phyloP scores from a whole-genome alignment of 106 monocot species.

The Ottelia alismoides region DNA sequence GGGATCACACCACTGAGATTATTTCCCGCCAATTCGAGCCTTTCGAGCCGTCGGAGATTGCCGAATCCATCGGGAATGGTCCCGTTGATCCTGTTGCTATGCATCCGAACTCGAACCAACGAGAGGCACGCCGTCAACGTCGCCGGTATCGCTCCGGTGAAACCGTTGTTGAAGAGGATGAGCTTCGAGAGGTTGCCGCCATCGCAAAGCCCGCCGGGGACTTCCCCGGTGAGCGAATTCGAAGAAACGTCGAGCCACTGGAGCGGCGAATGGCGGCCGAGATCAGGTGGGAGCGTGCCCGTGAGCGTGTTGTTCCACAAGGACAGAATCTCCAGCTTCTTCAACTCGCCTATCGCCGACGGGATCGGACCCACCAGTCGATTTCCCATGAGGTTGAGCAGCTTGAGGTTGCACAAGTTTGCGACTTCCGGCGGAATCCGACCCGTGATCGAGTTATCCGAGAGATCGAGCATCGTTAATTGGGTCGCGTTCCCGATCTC shows the following conservation, averaged over 20 bases:
- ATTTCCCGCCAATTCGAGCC: slow-evolving; percentile 47
- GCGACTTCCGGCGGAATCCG: slow-evolving; percentile 17
- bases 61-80: slow-evolving; percentile 39
- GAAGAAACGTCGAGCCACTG: slow-evolving; percentile 33
- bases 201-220: slow-evolving; percentile 37
- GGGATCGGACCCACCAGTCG: slow-evolving; percentile 21
- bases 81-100: slow-evolving; percentile 44
- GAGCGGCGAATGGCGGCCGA: slow-evolving; percentile 21
- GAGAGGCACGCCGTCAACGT: slow-evolving; percentile 24
- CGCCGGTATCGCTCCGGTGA: slow-evolving; percentile 37
- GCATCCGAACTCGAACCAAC: slow-evolving; percentile 25
- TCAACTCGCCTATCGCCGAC: slow-evolving; percentile 4
- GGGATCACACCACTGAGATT: slow-evolving; percentile 40
- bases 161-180: slow-evolving; percentile 32
- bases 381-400: slow-evolving; percentile 13
- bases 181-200: slow-evolving; percentile 10
- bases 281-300: slow-evolving; percentile 19
- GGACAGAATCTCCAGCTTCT: slow-evolving; percentile 3
- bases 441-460: slow-evolving; percentile 15
- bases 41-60: slow-evolving; percentile 30
- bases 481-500: slow-evolving; percentile 35
- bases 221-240: slow-evolving; percentile 38
- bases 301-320: slow-evolving; percentile 18
- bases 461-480: slow-evolving; percentile 14
- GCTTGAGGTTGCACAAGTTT: slow-evolving; percentile 3